Base-by-base conservation (phyloP, 2,329 filamentous ascomycete species). In the Chalara sp. region DNA sequence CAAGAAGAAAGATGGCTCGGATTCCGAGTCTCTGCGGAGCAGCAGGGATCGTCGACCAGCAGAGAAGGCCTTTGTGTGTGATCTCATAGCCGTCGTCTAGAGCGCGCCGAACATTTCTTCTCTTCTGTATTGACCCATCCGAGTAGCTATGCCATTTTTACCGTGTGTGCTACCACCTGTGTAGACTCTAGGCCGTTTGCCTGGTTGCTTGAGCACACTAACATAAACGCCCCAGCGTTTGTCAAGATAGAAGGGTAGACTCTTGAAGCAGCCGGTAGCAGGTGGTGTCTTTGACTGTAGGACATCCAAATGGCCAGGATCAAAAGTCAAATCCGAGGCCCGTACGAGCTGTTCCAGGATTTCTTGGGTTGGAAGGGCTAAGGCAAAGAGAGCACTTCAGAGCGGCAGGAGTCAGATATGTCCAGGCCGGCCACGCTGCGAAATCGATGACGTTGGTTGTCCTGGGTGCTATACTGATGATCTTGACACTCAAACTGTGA, bases 91-190 rank as follows among this genome's bases (percentile, higher is more conserved):
- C 51, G 12, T 53, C 30, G 5, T 39, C 7, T 32, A 50, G 12
- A 48, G 49, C 44, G 6, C 31, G n/a, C 29, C 30, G 10, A 35
- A 53, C 48, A 32, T 39, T 13, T 39, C 35, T 47, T 68, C 41
- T 54, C 56, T 48, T 10, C 44, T 29, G 40, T 52, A 49, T 11
- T 37, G 31, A 12, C 12, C 3, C 4, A 52, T 35, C 28, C 41
- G 29, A 21, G 30, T 37, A 28, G 28, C 5, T 5, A 52, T 10
- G 30, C 50, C 50, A 32, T 28, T n/a, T 13, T 13, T 41, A 6
- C 8, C n/a, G 12, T 52, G 10, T 12, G 53, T 79, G 6, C 41
- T 31, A 42, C 10, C 12, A 43, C 51, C 47, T 44, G 50, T 50
- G 44, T 53, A 53, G 32, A 50, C 32, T 29, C 32, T 39, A 44